These are phyloP conservation scores for Salvia rosmarinus DNA, from an alignment of 257 asterid genomes.

Conservation along the genomic window DNA sequence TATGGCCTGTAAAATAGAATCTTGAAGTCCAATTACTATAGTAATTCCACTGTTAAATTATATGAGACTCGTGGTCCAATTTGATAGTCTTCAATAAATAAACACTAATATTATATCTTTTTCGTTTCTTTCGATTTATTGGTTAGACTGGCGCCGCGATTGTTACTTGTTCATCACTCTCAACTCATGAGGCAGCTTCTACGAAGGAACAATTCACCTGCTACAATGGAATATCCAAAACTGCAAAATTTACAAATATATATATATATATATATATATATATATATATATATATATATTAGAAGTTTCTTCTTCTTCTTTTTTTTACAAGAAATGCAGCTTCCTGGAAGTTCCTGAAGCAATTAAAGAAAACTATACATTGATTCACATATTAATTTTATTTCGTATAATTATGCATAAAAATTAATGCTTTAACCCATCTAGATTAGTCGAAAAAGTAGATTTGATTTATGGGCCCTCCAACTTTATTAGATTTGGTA, in stretches of 20 bases:
- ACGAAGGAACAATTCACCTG: slow-evolving; percentile 30
- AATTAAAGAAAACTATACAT: no score
- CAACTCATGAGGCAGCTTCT: slow-evolving; percentile 32
- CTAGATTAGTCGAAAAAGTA: neutral
- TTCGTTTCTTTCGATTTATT: neutral
- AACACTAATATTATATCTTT: neutral
- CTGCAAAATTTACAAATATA: neutral
- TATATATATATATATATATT: no score
- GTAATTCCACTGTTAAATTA: neutral
- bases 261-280: no score
- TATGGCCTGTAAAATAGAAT: slow-evolving; percentile 18
- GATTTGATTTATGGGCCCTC: slow-evolving; percentile 40
- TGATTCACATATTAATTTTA: no score
- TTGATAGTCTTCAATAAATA: slow-evolving; percentile 31
- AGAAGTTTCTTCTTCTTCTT: no score
- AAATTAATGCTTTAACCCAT: slow-evolving; percentile 3
- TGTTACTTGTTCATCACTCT: neutral
- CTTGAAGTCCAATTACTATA: slow-evolving; percentile 14
- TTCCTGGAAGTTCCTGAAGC: no score
- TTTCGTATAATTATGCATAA: neutral
- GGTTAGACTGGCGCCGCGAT: neutral
- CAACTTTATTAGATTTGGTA: neutral
- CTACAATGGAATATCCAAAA: slow-evolving; percentile 31
- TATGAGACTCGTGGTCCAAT: slow-evolving; percentile 35
- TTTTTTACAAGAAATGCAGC: no score